Conservation (phyloP, 108 stramenopile species). For the Thalassiosira profunda region DNA sequence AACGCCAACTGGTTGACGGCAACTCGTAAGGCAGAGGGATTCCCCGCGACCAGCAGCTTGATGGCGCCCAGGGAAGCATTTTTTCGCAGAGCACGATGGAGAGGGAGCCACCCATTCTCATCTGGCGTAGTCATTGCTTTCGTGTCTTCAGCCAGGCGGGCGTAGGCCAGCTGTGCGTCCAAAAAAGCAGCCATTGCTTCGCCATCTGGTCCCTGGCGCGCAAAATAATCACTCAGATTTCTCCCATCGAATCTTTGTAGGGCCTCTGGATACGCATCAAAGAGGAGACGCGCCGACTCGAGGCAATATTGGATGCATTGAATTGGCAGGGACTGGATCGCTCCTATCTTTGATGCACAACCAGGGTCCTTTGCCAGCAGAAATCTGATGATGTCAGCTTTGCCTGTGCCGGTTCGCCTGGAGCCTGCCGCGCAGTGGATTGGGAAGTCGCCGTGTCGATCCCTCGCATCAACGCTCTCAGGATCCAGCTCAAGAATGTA, state of each 20-base stretch:
- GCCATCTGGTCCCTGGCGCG: too few relatives aligned
- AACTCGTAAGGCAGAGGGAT: not conserved
- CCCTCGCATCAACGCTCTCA: not conserved
- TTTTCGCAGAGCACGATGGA: not conserved
- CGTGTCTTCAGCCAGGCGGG: not conserved
- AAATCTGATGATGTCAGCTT: too few relatives aligned
- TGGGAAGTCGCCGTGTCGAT: not conserved
- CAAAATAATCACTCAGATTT: too few relatives aligned
- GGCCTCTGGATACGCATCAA: too few relatives aligned
- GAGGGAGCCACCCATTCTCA: not conserved
- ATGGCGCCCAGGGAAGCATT: constrained; percentile 6
- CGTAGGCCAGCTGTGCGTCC: constrained; percentile 1
- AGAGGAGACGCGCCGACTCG: too few relatives aligned
- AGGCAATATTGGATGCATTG: too few relatives aligned
- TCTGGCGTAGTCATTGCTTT: not conserved
- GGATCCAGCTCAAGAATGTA: not conserved
- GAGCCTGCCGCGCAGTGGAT: not conserved
- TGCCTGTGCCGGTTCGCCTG: too few relatives aligned
- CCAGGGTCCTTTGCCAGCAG: too few relatives aligned
- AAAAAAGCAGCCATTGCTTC: too few relatives aligned
- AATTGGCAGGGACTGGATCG: not conserved
- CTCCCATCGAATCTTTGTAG: too few relatives aligned
- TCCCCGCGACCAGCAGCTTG: constrained; percentile 1
- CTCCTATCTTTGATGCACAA: too few relatives aligned
- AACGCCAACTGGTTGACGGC: not conserved